Percentiles rank a stretch among this genome's conserved stretches.
Conservation (phyloP, 192 early-diverging fungal genomes). For the Geranomyces variabilis region DNA sequence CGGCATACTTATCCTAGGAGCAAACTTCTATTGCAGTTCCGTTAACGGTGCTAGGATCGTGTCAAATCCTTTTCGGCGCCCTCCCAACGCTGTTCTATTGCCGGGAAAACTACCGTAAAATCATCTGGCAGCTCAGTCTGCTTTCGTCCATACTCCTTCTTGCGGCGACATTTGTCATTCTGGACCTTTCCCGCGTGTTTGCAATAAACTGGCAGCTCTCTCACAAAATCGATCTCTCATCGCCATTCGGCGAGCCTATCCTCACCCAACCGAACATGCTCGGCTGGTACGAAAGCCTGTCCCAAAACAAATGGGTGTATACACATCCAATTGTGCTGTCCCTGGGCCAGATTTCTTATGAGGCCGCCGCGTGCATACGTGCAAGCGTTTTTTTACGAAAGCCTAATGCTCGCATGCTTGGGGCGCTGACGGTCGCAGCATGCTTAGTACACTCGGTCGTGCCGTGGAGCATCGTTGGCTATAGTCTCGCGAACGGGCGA, state of each 20-base stretch:
- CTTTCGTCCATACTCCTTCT: background rate
- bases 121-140: conserved; percentile 12
- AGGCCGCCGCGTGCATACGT: background rate
- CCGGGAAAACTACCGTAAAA: background rate
- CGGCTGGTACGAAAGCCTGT: background rate
- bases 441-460: background rate
- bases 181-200: background rate
- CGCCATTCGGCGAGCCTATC: too few species aligned
- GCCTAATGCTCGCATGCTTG: background rate
- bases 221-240: background rate
- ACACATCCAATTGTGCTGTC: background rate
- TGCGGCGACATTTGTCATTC: background rate
- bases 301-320: background rate
- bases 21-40: conserved; percentile 6
- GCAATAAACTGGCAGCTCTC: background rate
- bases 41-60: background rate
- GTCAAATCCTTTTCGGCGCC: conserved; percentile 11
- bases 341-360: background rate
- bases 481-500: background rate
- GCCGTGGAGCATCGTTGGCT: conserved; percentile 3
- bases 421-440: background rate
- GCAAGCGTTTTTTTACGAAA: background rate
- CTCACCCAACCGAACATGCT: background rate
- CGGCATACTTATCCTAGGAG: too few species aligned
- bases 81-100: conserved; percentile 8